A percentile compares a stretch with the other conserved stretches of the same genome.
Conservation (phyloP, 257 asterid genomes). For the Leptodermis oblonga region DNA sequence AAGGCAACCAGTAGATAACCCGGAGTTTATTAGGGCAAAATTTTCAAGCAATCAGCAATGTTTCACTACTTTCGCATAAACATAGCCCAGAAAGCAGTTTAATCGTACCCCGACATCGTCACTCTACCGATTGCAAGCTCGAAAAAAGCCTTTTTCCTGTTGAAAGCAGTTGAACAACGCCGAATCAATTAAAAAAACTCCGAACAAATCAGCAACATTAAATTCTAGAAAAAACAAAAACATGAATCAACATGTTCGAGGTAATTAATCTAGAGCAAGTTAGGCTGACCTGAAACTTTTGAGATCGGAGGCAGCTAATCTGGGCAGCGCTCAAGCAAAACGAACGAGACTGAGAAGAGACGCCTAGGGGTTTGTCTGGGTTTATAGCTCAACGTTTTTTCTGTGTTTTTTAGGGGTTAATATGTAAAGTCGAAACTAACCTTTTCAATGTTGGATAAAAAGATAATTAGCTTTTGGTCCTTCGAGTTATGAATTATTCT, state of each 20-base stretch:
- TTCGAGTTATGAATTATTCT: neutral
- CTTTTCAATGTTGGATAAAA: neutral
- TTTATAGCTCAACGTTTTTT: neutral
- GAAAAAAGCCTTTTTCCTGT: neutral
- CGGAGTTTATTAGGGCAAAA: neutral
- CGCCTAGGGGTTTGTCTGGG: neutral
- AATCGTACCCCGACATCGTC: conserved; percentile 14
- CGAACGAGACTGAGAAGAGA: neutral
- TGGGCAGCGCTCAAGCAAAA: neutral
- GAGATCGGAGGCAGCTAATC: conserved; percentile 2
- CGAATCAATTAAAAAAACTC: neutral
- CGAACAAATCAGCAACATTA: no score
- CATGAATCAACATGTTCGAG: neutral
- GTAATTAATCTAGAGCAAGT: neutral
- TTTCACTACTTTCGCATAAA: no score
- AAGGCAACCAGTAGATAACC: neutral
- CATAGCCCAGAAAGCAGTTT: neutral
- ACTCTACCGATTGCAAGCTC: neutral
- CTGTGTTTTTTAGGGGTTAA: neutral
- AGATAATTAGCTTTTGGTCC: neutral
- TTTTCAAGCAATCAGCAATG: neutral
- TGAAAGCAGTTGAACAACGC: neutral
- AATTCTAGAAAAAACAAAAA: neutral
- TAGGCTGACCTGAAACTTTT: neutral
- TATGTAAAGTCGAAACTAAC: neutral